Conservation (phyloP, 805 yeast genomes). For the Wickerhamiella brachini region DNA sequence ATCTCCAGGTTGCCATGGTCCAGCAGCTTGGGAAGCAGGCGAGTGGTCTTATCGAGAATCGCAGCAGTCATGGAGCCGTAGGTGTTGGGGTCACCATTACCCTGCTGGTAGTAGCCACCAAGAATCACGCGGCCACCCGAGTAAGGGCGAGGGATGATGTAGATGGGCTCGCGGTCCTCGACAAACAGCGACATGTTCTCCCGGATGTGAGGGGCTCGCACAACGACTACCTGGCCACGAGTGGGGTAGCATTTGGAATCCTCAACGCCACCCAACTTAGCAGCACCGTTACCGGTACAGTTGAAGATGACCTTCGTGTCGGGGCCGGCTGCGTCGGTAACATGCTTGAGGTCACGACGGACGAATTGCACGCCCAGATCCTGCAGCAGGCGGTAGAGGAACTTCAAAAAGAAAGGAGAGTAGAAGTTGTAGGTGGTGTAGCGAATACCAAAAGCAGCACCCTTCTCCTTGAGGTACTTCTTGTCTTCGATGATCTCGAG, state of each 20-base stretch:
- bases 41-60: slow-evolving; percentile 45
- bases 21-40: slow-evolving; percentile 33
- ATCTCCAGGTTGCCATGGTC: slow-evolving; percentile 32
- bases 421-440: slow-evolving; percentile 58
- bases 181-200: slow-evolving; percentile 31
- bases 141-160: slow-evolving; percentile 57
- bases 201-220: slow-evolving; percentile 52
- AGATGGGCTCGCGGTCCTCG: slow-evolving; percentile 33
- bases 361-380: slow-evolving; percentile 38
- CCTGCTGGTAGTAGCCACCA: slow-evolving; percentile 61
- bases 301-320: slow-evolving; percentile 45
- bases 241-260: slow-evolving; percentile 55
- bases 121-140: slow-evolving; percentile 53
- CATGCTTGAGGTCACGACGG: slow-evolving; percentile 35
- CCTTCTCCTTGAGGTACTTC: slow-evolving; percentile 32
- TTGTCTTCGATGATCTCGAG: slow-evolving; percentile 26
- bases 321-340: slow-evolving; percentile 36
- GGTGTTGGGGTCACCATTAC: slow-evolving; percentile 49
- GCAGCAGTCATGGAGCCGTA: slow-evolving; percentile 44
- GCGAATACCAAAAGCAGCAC: slow-evolving; percentile 40
- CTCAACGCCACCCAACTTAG: slow-evolving; percentile 45
- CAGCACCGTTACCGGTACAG: slow-evolving; percentile 66
- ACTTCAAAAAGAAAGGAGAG: slow-evolving; percentile 46
- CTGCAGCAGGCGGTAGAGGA: slow-evolving; percentile 33
- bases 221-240: slow-evolving; percentile 67